Percentiles rank a stretch among this genome's conserved stretches.
phyloP scores from a whole-genome alignment of 2,329 filamentous ascomycete genomes.

The Zymoseptoria pseudotritici region DNA sequence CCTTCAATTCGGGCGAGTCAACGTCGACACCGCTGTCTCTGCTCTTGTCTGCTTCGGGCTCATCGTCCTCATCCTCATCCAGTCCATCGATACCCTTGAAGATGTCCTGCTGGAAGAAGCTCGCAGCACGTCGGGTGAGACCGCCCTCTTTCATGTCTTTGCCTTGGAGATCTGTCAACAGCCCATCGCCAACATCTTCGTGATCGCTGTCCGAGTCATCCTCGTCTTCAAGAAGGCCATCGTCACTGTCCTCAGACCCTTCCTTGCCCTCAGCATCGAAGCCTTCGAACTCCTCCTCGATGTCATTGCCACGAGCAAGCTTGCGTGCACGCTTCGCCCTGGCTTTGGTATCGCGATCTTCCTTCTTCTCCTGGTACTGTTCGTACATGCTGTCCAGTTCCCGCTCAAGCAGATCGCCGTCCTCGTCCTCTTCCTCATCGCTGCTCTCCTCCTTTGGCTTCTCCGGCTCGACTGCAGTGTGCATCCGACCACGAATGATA shows the following conservation, averaged over 20 bases:
- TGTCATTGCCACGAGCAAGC: conserved; percentile 47
- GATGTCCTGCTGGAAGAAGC: conserved; percentile 92
- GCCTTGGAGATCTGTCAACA: conserved; percentile 53
- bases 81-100: conserved; percentile 74
- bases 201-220: conserved; percentile 55
- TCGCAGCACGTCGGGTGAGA: conserved; percentile 75
- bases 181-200: conserved; percentile 34
- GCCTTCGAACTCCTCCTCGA: conserved; percentile 88
- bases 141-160: conserved; percentile 42
- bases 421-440: conserved; percentile 57
- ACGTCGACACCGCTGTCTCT: conserved; percentile 38
- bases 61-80: conserved; percentile 38
- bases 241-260: conserved; percentile 43
- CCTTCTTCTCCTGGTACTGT: conserved; percentile 70
- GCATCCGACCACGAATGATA: conserved; percentile 68
- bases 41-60: conserved; percentile 34
- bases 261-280: conserved; percentile 57
- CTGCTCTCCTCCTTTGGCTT: conserved; percentile 37
- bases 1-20: conserved; percentile 24
- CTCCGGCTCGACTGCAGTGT: conserved; percentile 50
- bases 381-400: conserved; percentile 86
- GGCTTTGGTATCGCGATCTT: conserved; percentile 76
- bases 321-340: conserved; percentile 82
- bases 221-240: conserved; percentile 47
- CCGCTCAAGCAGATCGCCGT: conserved; percentile 72